Conservation (phyloP, 768 basidiomycete species). For the Hericium rajendrae region DNA sequence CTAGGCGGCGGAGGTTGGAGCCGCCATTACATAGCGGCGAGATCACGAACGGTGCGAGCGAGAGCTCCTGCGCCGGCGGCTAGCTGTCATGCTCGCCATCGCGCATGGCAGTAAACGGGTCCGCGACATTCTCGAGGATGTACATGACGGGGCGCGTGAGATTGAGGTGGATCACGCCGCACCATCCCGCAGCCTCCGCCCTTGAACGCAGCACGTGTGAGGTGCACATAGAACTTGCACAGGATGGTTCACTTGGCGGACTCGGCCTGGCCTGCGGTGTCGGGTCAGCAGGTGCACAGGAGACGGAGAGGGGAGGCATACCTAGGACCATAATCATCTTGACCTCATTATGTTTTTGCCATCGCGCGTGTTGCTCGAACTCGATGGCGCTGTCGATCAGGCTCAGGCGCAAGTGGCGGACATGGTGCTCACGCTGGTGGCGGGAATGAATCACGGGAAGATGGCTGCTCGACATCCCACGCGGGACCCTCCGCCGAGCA, state of each 20-base stretch:
- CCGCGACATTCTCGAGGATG: constrained; percentile 30
- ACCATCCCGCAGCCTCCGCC: constrained; percentile 49
- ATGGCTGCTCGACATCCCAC: too few relatives aligned
- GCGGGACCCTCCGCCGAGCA: too few relatives aligned
- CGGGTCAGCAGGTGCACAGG: neutral
- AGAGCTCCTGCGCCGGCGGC: neutral
- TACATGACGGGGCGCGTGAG: constrained; percentile 45
- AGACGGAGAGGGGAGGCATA: constrained; percentile 18
- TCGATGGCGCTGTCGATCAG: constrained; percentile 48
- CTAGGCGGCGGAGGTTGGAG: constrained; percentile 34
- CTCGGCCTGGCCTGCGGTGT: constrained; percentile 47
- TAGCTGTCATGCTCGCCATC: constrained; percentile 11
- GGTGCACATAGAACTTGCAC: constrained; percentile 57
- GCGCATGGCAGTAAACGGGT: neutral
- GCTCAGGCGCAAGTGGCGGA: too few relatives aligned
- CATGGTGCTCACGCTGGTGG: constrained; percentile 28
- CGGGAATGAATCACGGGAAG: too few relatives aligned
- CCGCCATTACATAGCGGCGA: constrained; percentile 10
- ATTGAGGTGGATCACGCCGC: constrained; percentile 59
- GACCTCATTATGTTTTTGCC: constrained; percentile 29
- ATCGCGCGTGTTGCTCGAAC: constrained; percentile 31
- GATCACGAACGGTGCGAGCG: constrained; percentile 6
- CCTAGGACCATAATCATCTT: constrained; percentile 49
- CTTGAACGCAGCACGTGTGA: constrained; percentile 48
- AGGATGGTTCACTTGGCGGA: constrained; percentile 63